Percentiles rank a stretch among this genome's conserved stretches.
These are phyloP conservation scores for Sarcomyxa edulis DNA, from an alignment of 768 basidiomycete species.

Conservation along the genomic window DNA sequence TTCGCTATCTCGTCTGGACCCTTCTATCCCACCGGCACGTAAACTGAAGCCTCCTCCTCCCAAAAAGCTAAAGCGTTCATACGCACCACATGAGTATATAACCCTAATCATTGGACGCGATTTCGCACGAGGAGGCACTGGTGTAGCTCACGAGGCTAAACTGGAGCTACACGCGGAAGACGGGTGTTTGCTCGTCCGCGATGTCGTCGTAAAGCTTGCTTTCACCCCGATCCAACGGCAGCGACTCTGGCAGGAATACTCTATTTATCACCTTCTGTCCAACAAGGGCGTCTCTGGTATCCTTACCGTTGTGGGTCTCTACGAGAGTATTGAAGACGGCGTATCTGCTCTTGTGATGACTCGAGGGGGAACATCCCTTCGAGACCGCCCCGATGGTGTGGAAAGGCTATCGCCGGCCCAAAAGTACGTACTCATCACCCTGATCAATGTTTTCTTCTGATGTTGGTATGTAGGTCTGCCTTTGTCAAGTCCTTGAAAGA, in stretches of 20 bases:
- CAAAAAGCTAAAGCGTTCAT: no score
- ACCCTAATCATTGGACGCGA: neutral
- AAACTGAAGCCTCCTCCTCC: no score
- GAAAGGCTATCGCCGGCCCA: no score
- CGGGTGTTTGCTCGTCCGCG: neutral
- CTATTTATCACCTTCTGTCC: constrained; percentile 3
- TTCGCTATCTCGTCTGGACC: no score
- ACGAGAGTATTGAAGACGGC: constrained; percentile 3
- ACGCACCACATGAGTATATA: constrained; percentile 1
- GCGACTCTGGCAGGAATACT: constrained; percentile 5
- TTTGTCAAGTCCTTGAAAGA: no score
- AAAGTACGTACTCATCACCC: no score
- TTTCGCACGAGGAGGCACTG: constrained; percentile 4
- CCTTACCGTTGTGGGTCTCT: constrained; percentile 4
- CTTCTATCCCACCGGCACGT: no score
- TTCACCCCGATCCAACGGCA: neutral
- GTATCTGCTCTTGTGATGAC: no score
- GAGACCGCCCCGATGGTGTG: no score
- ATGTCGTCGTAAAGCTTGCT: constrained; percentile 7
- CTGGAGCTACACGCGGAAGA: neutral
- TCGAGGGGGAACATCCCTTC: no score
- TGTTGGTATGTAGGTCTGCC: no score
- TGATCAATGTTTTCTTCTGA: no score
- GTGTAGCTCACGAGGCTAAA: constrained; percentile 2
- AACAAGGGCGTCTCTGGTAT: constrained; percentile 2